phyloP scores from a whole-genome alignment of 441 rosid species.

The Arabidopsis lyrata region DNA sequence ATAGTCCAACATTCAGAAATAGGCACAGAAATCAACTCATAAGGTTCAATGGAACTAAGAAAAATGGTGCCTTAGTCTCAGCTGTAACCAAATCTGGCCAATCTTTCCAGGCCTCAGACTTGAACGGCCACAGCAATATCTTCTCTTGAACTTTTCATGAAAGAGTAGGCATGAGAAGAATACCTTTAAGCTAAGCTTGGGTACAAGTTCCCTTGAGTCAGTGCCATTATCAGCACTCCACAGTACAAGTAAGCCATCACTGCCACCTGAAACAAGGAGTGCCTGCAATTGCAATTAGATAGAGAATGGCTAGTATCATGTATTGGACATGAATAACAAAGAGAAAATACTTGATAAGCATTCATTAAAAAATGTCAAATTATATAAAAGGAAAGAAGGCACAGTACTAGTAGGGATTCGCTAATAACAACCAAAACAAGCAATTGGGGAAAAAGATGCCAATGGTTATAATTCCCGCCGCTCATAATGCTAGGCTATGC shows the following conservation, averaged over 20 bases:
- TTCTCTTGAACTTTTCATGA: slow-evolving; percentile 22
- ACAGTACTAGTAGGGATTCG: not conserved
- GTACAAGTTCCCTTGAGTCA: slow-evolving; percentile 98
- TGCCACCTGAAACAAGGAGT: slow-evolving; percentile 96
- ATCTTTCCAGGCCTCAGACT: slow-evolving; percentile 17
- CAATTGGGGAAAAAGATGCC: slow-evolving; percentile 19
- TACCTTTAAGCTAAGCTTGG: slow-evolving; percentile 88
- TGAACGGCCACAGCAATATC: slow-evolving; percentile 20
- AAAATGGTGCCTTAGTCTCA: slow-evolving; percentile 14
- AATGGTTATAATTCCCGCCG: not conserved
- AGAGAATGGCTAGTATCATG: slow-evolving; percentile 29
- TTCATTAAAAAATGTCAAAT: not conserved
- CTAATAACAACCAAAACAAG: slow-evolving; percentile 21
- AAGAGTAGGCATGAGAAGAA: slow-evolving; percentile 29
- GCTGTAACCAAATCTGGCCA: slow-evolving; percentile 22
- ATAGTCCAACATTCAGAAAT: slow-evolving; percentile 21
- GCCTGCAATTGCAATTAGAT: slow-evolving; percentile 61
- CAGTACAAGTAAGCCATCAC: slow-evolving; percentile 91
- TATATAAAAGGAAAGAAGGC: slow-evolving; percentile 5
- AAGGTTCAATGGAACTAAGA: slow-evolving; percentile 24
- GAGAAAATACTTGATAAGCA: slow-evolving; percentile 16
- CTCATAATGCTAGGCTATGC: slow-evolving; percentile 20
- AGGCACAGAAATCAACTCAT: slow-evolving; percentile 20
- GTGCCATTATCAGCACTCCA: slow-evolving; percentile 98
- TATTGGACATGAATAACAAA: slow-evolving; percentile 23